Percentiles rank a stretch among this genome's conserved stretches.
Conservation (phyloP, 768 basidiomycete species). For the Filobasidium floriforme region DNA sequence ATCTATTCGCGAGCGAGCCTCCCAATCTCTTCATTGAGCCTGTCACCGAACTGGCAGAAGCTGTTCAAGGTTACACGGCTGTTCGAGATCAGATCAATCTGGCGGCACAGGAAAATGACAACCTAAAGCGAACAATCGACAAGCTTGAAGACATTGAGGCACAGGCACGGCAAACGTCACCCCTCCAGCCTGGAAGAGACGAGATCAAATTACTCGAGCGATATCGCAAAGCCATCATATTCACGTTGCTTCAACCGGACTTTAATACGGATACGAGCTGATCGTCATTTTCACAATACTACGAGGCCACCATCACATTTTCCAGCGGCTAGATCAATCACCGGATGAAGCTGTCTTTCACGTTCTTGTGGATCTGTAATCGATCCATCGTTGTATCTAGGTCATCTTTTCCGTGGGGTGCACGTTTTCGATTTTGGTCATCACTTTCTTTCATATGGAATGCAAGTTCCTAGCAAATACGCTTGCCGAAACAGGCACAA, state of each 20-base stretch:
- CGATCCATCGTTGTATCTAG: no score
- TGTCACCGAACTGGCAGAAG: neutral
- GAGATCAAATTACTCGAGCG: neutral
- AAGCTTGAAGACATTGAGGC: neutral
- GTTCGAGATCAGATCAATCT: neutral
- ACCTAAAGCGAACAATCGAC: neutral
- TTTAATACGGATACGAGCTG: no score
- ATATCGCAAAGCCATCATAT: neutral
- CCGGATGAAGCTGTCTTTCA: no score
- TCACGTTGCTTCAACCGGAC: no score
- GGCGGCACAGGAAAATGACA: neutral
- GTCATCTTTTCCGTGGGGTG: no score
- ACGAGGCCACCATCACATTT: no score
- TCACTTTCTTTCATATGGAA: no score
- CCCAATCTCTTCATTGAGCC: constrained; percentile 34
- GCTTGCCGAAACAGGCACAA: constrained; percentile 6
- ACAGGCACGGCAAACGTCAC: neutral
- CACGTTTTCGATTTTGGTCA: no score
- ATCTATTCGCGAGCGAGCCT: constrained; percentile 41
- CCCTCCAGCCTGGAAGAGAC: neutral
- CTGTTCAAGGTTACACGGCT: neutral
- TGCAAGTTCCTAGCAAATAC: neutral
- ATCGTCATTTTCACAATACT: no score
- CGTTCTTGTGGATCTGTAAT: no score
- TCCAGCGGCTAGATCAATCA: no score